Percentiles rank a stretch among this genome's conserved stretches.
These are phyloP conservation scores for Aphanomyces stellatus DNA, from an alignment of 352 stramenopile genomes.

Conservation along the genomic window DNA sequence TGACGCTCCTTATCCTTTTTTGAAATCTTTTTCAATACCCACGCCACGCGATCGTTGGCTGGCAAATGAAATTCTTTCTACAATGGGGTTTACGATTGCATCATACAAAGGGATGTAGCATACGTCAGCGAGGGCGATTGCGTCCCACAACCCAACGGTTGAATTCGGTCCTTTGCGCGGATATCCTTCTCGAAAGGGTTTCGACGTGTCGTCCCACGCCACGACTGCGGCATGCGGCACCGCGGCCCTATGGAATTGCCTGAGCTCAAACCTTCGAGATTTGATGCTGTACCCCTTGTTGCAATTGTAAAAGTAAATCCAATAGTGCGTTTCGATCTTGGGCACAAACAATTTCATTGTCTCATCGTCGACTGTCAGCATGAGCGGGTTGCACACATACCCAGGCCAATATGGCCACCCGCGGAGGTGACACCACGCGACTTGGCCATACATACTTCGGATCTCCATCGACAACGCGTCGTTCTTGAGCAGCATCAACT, in stretches of 20 bases:
- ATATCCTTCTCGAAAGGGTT: conserved; percentile 56
- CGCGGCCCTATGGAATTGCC: conserved; percentile 29
- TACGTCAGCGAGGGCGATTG: not conserved
- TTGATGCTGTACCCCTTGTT: conserved; percentile 53
- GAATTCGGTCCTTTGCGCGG: conserved; percentile 45
- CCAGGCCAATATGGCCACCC: conserved; percentile 75
- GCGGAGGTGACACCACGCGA: conserved; percentile 74
- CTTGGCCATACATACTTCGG: conserved; percentile 37
- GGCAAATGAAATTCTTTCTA: not conserved
- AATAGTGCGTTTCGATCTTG: conserved; percentile 47
- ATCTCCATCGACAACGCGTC: not conserved
- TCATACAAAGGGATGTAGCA: not conserved
- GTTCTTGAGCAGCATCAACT: not conserved
- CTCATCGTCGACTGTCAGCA: not conserved
- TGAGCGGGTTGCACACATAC: conserved; percentile 55
- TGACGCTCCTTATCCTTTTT: too few relatives aligned
- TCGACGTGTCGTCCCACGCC: conserved; percentile 58
- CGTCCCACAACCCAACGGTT: conserved; percentile 6
- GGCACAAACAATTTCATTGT: conserved; percentile 26
- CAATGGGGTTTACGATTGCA: not conserved
- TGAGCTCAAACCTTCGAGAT: not conserved
- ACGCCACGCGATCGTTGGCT: not conserved
- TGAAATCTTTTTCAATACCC: not conserved
- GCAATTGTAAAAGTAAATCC: conserved; percentile 67
- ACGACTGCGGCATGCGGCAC: conserved; percentile 59